phyloP scores from a whole-genome alignment of 2,329 filamentous ascomycete species.

The Salinomyces thailandicus region DNA sequence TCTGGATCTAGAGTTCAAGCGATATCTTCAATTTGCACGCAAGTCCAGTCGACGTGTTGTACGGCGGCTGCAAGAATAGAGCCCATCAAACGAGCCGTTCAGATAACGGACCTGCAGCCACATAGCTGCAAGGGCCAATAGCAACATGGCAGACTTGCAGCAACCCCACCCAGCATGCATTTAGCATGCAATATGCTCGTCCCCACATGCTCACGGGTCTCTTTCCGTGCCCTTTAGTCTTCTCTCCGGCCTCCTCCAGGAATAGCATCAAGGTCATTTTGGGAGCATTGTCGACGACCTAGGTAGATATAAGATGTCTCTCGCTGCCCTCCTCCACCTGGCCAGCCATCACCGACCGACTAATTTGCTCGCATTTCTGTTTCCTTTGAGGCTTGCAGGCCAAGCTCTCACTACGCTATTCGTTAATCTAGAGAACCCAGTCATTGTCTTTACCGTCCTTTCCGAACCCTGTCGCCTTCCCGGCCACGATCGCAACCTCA shows the following conservation, averaged over 20 bases:
- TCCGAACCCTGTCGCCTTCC: slow-evolving; percentile 21
- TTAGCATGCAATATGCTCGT: slow-evolving; percentile 14
- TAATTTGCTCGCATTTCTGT: slow-evolving; percentile 37
- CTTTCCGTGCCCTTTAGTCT: slow-evolving; percentile 10
- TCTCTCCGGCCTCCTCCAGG: slow-evolving; percentile 29
- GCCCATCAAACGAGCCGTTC: slow-evolving; percentile 13
- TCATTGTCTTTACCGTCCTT: slow-evolving; percentile 19
- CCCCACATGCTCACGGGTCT: slow-evolving; percentile 13
- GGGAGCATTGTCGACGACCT: slow-evolving; percentile 30
- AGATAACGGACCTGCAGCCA: slow-evolving; percentile 20
- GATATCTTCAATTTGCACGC: background rate
- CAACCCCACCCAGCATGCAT: slow-evolving; percentile 9
- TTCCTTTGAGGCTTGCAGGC: slow-evolving; percentile 36
- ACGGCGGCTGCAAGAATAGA: slow-evolving; percentile 17
- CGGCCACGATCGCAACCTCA: slow-evolving; percentile 19
- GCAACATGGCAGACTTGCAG: slow-evolving; percentile 1
- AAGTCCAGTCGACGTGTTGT: slow-evolving; percentile 2
- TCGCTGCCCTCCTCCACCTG: slow-evolving; percentile 25
- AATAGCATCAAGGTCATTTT: slow-evolving; percentile 36
- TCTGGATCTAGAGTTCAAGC: background rate
- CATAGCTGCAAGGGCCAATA: slow-evolving; percentile 15
- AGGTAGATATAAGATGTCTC: slow-evolving; percentile 39
- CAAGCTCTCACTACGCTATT: slow-evolving; percentile 39
- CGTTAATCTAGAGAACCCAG: slow-evolving; percentile 26
- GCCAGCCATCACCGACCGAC: slow-evolving; percentile 31